Evolutionary conservation across 2,329 filamentous ascomycete species (phyloP).

Genomic region (Cryphonectria radicalis): DNA sequence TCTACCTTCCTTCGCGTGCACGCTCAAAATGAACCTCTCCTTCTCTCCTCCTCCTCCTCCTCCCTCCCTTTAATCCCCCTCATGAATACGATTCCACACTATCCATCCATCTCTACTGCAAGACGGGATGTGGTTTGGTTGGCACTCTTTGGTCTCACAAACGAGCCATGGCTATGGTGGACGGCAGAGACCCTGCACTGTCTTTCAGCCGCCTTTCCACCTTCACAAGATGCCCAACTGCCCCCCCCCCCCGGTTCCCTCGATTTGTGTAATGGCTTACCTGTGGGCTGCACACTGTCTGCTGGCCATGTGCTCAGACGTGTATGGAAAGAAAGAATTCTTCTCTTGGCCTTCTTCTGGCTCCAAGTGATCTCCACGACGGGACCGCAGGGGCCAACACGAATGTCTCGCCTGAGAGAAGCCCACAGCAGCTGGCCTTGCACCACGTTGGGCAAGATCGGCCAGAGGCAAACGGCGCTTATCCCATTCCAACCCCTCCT

Average conservation of each 20-base stretch:
- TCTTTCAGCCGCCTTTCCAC: not conserved
- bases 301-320: not conserved
- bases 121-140: not conserved
- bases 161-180: no score
- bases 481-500: not conserved
- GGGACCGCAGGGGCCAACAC: not conserved
- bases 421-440: conserved; percentile 3
- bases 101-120: not conserved
- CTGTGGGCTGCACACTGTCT: not conserved
- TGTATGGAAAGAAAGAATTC: not conserved
- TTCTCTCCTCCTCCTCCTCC: not conserved
- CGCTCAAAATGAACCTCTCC: not conserved
- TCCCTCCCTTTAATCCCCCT: not conserved
- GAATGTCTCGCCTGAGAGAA: conserved; percentile 2
- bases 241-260: no score
- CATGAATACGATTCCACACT: not conserved
- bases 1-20: not conserved
- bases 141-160: no score
- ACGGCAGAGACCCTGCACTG: not conserved
- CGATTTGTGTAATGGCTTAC: not conserved
- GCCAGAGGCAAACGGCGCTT: conserved; percentile 9
- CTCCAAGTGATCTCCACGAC: not conserved
- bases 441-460: conserved; percentile 14
- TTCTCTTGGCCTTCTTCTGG: not conserved
- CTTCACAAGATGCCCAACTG: not conserved